Evolutionary conservation across 192 early-diverging fungal species (phyloP), one percentile per base, ranked within the genome.

Genomic region (Backusella australiensis): DNA sequence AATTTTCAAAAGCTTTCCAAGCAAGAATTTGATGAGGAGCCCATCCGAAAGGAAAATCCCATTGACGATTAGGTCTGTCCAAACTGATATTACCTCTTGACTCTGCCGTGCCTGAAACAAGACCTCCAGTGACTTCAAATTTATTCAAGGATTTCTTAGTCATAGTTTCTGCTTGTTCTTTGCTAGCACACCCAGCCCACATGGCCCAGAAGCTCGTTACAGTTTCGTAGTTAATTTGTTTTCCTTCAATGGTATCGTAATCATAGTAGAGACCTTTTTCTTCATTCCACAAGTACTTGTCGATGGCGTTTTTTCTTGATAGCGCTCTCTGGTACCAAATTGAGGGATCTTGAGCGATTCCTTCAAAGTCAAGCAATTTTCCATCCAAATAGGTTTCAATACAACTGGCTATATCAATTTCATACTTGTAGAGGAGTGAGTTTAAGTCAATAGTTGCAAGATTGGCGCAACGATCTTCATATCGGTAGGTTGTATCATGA

Each of bases 11-110:
- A 3, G 93, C 96, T 73, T 91, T 87, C 97, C 98, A 99, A 8
- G 95, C 93, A 78, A 99, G 88, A 34, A 99, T 99, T 83, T 99
- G 97, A 83, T 99, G 98, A 46, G 98, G 98, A 21, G 97, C 96
- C 97, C 97, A 39, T 39, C 38, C 38, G 11, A 39, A 39, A 39
- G 38, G 38, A 39, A 39, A 39, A 39, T 39, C 38, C 96, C 97
- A 98, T 78, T 99, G 98, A 29, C 97, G 89, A 77, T 96, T 94
- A 38, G 97, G 97, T 26, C 98, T 86, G 44, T 94, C 89, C 19
- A 97, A 80, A 9, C 90, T 83, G 52, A 96, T 93, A 11, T 74
- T 32, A 14, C 98, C 98, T 23, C 98, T 90, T 38, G 95, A 97
- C 75, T 88, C 87, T 80, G 95, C 95, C 5, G 96, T 99, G 8